phyloP scores from a whole-genome alignment of 2,329 filamentous ascomycete species.

The Ophiognomonia clavigignenti-juglandacearum region DNA sequence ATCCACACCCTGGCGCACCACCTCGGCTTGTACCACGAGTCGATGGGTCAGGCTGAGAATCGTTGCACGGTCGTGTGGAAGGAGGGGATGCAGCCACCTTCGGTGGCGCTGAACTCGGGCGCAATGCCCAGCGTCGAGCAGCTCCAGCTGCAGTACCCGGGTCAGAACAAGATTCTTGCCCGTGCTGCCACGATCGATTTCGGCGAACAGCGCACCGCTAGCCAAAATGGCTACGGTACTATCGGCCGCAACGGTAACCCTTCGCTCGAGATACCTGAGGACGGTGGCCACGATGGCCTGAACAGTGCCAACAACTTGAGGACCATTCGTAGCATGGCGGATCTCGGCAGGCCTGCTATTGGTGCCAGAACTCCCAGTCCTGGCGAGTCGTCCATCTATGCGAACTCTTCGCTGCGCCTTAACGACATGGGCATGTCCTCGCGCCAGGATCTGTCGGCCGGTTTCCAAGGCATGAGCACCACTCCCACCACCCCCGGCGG shows the following conservation, averaged over 20 bases:
- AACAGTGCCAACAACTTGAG: conserved; percentile 74
- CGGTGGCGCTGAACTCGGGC: conserved; percentile 81
- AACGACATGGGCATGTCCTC: conserved; percentile 14
- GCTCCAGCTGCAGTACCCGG: conserved; percentile 16
- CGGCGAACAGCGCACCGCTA: conserved; percentile 63
- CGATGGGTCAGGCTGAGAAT: conserved; percentile 80
- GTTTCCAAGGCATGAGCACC: conserved; percentile 16
- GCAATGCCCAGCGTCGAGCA: conserved; percentile 22
- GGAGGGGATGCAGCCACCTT: conserved; percentile 14
- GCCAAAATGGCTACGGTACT: conserved; percentile 63
- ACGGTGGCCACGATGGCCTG: conserved; percentile 65
- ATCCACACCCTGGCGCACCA: conserved; percentile 95
- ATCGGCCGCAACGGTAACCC: conserved; percentile 72
- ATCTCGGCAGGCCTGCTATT: conserved; percentile 44
- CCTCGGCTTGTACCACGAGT: conserved; percentile 87
- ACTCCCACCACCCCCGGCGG: conserved; percentile 30
- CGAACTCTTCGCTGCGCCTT: conserved; percentile 11
- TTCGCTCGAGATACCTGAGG: conserved; percentile 75
- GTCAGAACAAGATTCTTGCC: conserved; percentile 75
- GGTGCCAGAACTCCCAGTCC: conserved; percentile 14
- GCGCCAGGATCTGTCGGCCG: conserved; percentile 11
- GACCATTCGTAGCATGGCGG: conserved; percentile 93
- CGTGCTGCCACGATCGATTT: conserved; percentile 98
- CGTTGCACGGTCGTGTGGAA: conserved; percentile 36
- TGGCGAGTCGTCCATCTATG: conserved; percentile 13